Evolutionary conservation across 2,329 filamentous ascomycete genomes (phyloP), one percentile per base, ranked within the genome.

Genomic region (Macroventuria anomochaeta): DNA sequence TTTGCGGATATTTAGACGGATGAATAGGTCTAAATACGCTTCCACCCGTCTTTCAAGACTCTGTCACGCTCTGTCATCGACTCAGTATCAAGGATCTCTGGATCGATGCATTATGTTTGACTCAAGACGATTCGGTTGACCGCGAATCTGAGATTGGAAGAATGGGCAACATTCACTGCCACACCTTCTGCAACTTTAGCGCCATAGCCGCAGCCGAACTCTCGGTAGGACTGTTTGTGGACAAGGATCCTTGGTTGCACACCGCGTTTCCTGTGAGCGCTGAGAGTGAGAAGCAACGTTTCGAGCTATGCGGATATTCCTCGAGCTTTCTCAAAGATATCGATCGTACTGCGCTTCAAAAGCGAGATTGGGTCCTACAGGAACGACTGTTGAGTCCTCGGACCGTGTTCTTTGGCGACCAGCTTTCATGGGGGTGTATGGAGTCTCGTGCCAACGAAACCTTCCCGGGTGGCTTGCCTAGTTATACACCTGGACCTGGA

Each of bases 331-430:
- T 15, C 4, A n/a, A 15, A 1, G 31, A 32, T 1, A 15, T 13
- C 31, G 31, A 32, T 4, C 13, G 13, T 13, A 32, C 31, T 6
- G 15, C 31, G 15, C 31, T 32, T 15, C 12, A 32, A 15, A 2
- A 13, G 3, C 12, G 13, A 7, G 13, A 13, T 7, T 15, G 31
- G 31, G 13, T 32, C 12, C 26, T 53, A 7, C 50, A 53, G 15
- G 23, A 46, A 12, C 34, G 21, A 15, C 17, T 47, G 1, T 11
- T 48, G 13, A 48, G 43, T 13, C 37, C 37, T 17, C 37, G 37
- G 3, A 33, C 50, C 1, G 31, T 53, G n/a, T 53, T 43, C 42
- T 48, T 53, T 25, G 21, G 42, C 2, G 4, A 20, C 13, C 20
- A 23, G 15, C 20, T 33, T 39, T 15, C 33, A 38, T 10, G 26